A percentile compares a stretch with the other conserved stretches of the same genome.
phyloP scores from a whole-genome alignment of 2,329 filamentous ascomycete genomes.

The Zalaria obscura region DNA sequence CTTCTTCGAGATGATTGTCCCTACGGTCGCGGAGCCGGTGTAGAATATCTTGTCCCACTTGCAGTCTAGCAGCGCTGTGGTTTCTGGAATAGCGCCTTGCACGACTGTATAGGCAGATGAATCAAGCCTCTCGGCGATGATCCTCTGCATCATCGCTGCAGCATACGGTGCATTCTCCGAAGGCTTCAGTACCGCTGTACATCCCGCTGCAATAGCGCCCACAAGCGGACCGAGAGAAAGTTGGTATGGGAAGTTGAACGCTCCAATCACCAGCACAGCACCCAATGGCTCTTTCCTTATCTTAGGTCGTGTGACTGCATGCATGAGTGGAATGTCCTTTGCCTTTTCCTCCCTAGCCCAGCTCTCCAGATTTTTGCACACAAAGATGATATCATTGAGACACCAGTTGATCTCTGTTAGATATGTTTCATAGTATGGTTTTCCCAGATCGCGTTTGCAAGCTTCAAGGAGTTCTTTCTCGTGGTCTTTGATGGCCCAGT shows the following conservation, averaged over 20 bases:
- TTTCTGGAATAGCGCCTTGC: conserved; percentile 71
- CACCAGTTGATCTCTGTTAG: conserved; percentile 65
- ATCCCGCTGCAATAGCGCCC: conserved; percentile 84
- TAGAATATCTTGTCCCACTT: conserved; percentile 99
- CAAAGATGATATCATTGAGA: conserved; percentile 67
- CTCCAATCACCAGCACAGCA: conserved; percentile 66
- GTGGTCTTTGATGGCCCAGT: conserved; percentile 80
- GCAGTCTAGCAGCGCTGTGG: conserved; percentile 65
- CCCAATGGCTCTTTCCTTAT: conserved; percentile 83
- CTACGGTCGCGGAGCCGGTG: conserved; percentile 67
- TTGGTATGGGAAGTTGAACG: conserved; percentile 89
- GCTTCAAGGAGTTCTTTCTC: conserved; percentile 59
- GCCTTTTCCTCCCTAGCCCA: conserved; percentile 75
- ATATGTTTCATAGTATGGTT: conserved; percentile 60
- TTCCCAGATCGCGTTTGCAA: conserved; percentile 62
- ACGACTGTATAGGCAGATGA: conserved; percentile 60
- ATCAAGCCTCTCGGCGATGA: conserved; percentile 65
- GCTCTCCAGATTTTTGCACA: conserved; percentile 61
- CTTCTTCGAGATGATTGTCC: conserved; percentile 41
- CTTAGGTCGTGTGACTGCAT: conserved; percentile 55
- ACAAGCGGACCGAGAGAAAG: conserved; percentile 65
- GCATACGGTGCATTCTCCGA: conserved; percentile 67
- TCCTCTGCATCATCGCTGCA: conserved; percentile 65
- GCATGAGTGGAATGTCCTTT: conserved; percentile 53
- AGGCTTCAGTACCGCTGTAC: conserved; percentile 81